phyloP scores from a whole-genome alignment of 2,329 filamentous ascomycete genomes.

The Uncinocarpus reesii region DNA sequence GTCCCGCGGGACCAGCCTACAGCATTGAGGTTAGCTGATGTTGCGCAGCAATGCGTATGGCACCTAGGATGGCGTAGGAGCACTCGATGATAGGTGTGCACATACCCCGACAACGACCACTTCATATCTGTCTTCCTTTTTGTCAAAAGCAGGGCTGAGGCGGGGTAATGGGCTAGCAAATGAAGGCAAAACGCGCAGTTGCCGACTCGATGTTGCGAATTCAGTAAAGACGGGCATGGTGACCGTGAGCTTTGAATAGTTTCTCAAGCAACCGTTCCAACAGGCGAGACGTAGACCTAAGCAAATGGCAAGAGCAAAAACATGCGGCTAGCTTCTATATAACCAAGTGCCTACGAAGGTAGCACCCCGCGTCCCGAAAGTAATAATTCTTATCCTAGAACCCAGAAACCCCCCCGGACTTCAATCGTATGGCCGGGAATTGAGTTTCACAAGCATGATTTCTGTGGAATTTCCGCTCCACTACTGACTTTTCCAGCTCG shows the following conservation, averaged over 20 bases:
- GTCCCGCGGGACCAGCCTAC: conserved; percentile 35
- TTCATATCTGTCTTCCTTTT: conserved; percentile 28
- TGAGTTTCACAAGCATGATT: neutral
- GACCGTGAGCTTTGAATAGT: neutral
- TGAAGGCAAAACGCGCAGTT: conserved; percentile 37
- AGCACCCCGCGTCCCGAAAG: neutral
- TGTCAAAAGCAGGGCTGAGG: conserved; percentile 21
- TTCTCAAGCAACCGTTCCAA: neutral
- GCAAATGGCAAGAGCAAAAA: neutral
- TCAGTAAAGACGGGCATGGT: conserved; percentile 14
- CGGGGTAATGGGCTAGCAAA: conserved; percentile 33
- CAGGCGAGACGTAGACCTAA: neutral
- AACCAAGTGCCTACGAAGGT: neutral
- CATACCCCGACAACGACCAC: conserved; percentile 35
- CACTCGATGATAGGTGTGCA: too few species aligned
- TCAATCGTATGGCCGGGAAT: neutral
- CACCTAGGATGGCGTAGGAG: neutral
- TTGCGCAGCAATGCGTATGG: too few species aligned
- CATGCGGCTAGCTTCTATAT: neutral
- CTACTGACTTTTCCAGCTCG: neutral
- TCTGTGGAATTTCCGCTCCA: neutral
- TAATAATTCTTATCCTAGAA: neutral
- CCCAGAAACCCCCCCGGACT: neutral
- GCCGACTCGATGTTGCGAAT: conserved; percentile 10
- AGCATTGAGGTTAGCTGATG: neutral